These are phyloP conservation scores for Cucurbita pepo DNA, from an alignment of 306 rosid genomes.

Conservation along the genomic window DNA sequence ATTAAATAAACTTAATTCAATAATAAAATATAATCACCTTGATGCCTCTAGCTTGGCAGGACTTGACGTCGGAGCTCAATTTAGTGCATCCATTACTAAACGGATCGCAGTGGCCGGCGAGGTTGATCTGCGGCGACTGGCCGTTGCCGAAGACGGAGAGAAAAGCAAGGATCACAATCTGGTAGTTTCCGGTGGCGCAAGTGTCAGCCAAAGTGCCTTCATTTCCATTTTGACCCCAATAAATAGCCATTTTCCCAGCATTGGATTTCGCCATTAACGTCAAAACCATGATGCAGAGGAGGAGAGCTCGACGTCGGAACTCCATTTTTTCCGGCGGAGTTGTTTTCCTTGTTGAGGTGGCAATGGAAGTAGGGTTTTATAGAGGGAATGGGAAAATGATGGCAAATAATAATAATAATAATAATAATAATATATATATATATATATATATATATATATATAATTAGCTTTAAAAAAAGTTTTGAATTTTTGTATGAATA, in stretches of 20 bases:
- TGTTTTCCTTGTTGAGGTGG: no score
- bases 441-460: neutral
- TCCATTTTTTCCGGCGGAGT: slow-evolving; percentile 10
- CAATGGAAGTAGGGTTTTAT: neutral
- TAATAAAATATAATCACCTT: slow-evolving; percentile 1
- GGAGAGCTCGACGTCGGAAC: slow-evolving; percentile 8
- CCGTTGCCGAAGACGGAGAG: slow-evolving; percentile 35
- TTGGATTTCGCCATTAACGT: slow-evolving; percentile 1
- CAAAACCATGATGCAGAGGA: slow-evolving; percentile 3
- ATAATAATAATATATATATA: neutral
- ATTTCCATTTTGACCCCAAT: slow-evolving; percentile 41
- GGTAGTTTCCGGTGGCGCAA: slow-evolving; percentile 38
- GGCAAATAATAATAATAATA: neutral
- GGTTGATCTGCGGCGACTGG: slow-evolving; percentile 25
- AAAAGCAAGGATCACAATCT: slow-evolving; percentile 27
- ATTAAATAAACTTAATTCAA: neutral
- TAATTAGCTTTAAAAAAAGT: neutral
- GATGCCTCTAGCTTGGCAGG: slow-evolving; percentile 28
- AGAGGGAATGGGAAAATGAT: neutral
- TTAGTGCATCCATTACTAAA: slow-evolving; percentile 18
- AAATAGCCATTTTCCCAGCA: slow-evolving; percentile 20
- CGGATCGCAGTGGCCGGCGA: slow-evolving; percentile 39
- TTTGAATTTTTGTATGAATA: neutral
- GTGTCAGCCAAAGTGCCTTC: slow-evolving; percentile 32
- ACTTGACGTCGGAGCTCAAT: slow-evolving; percentile 25